A percentile compares a stretch with the other conserved stretches of the same genome.
Evolutionary conservation across 192 early-diverging fungal genomes (phyloP).

Genomic region (Thoreauomyces humboldtii): DNA sequence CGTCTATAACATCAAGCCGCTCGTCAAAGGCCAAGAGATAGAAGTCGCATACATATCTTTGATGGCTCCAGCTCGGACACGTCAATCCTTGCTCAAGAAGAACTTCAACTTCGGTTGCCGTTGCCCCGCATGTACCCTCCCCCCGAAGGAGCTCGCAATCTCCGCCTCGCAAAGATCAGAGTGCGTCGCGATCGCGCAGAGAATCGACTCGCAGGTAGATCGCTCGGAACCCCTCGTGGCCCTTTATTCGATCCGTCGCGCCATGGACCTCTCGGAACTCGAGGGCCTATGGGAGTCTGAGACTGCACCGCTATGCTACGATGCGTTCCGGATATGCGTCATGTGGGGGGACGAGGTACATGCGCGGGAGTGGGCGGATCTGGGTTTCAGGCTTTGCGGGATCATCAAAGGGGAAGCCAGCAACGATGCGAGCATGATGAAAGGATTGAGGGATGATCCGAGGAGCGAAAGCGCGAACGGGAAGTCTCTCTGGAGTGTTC

Average conservation of each 20-base stretch:
- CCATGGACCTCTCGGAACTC: background rate
- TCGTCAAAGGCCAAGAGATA: slow-evolving; percentile 1
- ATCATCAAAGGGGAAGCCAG: background rate
- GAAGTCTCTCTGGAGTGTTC: background rate
- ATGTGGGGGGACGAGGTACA: background rate
- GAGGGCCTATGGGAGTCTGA: slow-evolving; percentile 3
- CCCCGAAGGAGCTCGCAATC: background rate
- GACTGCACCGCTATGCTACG: background rate
- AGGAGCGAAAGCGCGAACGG: background rate
- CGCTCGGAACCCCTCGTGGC: background rate
- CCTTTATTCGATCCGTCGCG: background rate
- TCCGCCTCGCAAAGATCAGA: background rate
- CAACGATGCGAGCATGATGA: slow-evolving; percentile 1
- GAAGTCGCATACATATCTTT: background rate
- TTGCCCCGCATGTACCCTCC: background rate
- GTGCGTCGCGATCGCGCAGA: slow-evolving; percentile 1
- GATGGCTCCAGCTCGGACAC: background rate
- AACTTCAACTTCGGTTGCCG: slow-evolving; percentile 5
- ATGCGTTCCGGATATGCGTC: slow-evolving; percentile 7
- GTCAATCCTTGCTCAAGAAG: background rate
- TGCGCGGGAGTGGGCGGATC: slow-evolving; percentile 5
- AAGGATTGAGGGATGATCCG: background rate
- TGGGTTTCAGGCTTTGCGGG: background rate
- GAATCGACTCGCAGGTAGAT: background rate
- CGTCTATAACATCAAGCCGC: background rate